Base-by-base conservation (phyloP, 495 filamentous ascomycete species). In the Lepraria neglecta region DNA sequence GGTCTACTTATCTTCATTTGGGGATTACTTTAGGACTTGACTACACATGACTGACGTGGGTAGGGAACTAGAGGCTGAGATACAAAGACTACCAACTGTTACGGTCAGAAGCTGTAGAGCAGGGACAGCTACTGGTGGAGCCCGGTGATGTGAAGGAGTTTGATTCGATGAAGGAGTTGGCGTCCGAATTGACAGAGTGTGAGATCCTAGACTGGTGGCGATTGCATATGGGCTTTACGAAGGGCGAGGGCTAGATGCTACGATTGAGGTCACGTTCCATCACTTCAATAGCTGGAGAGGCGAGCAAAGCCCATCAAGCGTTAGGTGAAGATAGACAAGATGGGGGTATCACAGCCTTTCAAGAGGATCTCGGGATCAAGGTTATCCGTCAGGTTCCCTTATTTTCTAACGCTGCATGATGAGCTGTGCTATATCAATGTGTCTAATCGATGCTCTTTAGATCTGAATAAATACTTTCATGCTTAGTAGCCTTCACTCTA, bases 71-170 rank as follows among this genome's bases (percentile, higher is more conserved):
- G 51, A 75, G 70, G 35, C 56, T 81, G 42, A 67, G 75, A 5
- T 81, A 81, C 58, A 80, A 80, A 59, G 77, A 80, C 56, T 81
- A 77, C 56, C 76, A 78, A 63, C 69, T 80, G 46, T 74, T 78
- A n/a, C 60, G 72, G 46, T 71, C 76, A 3, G 77, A 68, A 7
- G 24, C 31, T 6, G 40, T 77, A n/a, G 56, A 62, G 15, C 54
- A 56, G 19, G 45, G 55, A 11, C 42, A 44, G n/a, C 19, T 40
- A 2, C 38, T 75, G 17, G 65, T 67, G 9, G 72, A 78, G 63
- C 71, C 74, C 11, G 78, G 75, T 2, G 72, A 70, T 42, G 75
- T 81, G 5, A 78, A 75, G 62, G 77, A 80, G 27, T 80, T 80
- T 70, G 74, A 74, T 3, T 62, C 64, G 42, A 58, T 69, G 21